phyloP scores from a whole-genome alignment of 345 rosid genomes.

The Schrenkiella parvula region DNA sequence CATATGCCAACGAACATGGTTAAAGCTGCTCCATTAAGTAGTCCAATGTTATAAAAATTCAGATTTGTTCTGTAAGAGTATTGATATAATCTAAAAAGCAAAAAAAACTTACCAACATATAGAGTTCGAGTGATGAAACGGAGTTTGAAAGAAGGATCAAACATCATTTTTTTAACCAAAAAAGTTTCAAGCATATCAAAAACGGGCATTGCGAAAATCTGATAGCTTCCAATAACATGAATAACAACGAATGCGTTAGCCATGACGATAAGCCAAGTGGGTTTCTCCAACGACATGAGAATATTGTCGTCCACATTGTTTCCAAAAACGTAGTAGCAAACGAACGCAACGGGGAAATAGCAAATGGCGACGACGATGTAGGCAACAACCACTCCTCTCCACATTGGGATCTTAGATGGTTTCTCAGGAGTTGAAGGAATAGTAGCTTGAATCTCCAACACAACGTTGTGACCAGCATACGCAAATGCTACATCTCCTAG shows the following conservation, averaged over 20 bases:
- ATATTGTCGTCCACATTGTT: slow-evolving; percentile 63
- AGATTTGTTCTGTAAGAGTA: not conserved
- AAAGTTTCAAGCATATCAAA: slow-evolving; percentile 82
- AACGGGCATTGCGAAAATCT: slow-evolving; percentile 77
- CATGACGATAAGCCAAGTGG: slow-evolving; percentile 62
- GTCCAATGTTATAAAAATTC: not conserved
- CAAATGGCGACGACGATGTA: slow-evolving; percentile 66
- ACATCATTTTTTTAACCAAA: slow-evolving; percentile 49
- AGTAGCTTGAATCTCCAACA: slow-evolving; percentile 86
- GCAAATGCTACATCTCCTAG: slow-evolving; percentile 82
- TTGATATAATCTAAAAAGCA: not conserved
- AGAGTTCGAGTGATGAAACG: slow-evolving; percentile 56
- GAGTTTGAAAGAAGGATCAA: slow-evolving; percentile 46
- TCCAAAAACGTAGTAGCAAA: slow-evolving; percentile 60
- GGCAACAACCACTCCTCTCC: slow-evolving; percentile 78
- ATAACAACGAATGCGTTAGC: slow-evolving; percentile 76
- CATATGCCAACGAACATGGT: slow-evolving; percentile 62
- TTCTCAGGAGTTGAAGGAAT: slow-evolving; percentile 80
- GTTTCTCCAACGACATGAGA: slow-evolving; percentile 58
- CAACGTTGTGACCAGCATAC: slow-evolving; percentile 82
- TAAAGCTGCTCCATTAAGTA: slow-evolving; percentile 42
- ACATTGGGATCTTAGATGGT: slow-evolving; percentile 79
- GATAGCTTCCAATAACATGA: slow-evolving; percentile 89
- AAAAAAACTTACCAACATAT: slow-evolving; percentile 59
- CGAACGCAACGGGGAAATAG: slow-evolving; percentile 72